Base-by-base conservation (phyloP, 2,329 filamentous ascomycete species). In the Anthostomella pinea region DNA sequence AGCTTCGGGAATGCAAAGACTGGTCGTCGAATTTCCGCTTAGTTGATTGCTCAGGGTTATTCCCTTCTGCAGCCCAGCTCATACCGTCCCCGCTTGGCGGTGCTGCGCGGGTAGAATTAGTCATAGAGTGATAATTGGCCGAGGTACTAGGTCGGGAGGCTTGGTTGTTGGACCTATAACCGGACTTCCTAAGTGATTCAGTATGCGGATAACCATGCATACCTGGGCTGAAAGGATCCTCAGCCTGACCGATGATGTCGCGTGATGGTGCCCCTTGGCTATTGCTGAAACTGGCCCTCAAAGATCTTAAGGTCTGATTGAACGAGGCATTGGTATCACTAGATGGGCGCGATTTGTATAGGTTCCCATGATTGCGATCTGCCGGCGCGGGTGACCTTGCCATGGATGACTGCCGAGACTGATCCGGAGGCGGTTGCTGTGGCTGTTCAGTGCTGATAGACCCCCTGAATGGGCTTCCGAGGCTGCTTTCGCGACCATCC, bases 381-480 rank as follows among this genome's bases (percentile, higher is more conserved):
- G 50, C 36, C 6, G 44, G 52, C 22, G 45, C 45, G 16, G 55
- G 52, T 18, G 56, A 59, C 26, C 49, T 51, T 2, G 46, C 22
- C 7, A 51, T 30, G 21, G 51, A 53, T 5, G 49, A 46, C 33
- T 53, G 55, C 16, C 43, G 48, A 11, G 49, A 42, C 16, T 49
- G 31, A 22, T 54, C 35, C 8, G 26, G 33, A 29, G 27, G 17
- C 6, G 47, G 43, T 33, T 48, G 43, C 5, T 43, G 48, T 6
- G 51, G 43, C 9, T 39, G 45, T 5, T 54, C 59, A 35, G 58
- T 58, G 21, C 52, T 43, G 8, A 48, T 41, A 3, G 64, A 64
- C 10, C 64, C 57, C 33, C 70, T 66, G 45, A 81, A 81, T 0
- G 77, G 77, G 37, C 77, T 80, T 10, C 75, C 67, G 3, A 80